A percentile compares a stretch with the other conserved stretches of the same genome.
Conservation (phyloP, 306 rosid genomes). For the Boehmeria nivea region DNA sequence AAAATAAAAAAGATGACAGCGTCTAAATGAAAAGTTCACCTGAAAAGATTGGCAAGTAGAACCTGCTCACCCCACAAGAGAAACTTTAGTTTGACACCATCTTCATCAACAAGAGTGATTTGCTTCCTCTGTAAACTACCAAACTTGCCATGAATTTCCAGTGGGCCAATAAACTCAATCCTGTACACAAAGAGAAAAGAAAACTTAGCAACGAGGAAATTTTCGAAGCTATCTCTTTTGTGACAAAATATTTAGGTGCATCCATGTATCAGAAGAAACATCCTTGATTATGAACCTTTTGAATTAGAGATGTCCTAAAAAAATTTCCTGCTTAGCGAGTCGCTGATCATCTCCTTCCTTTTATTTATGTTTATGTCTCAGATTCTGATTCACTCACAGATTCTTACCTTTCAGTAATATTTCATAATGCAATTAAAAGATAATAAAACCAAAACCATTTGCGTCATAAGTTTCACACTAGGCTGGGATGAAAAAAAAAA, state of each 20-base stretch:
- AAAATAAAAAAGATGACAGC: not conserved
- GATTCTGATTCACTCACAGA: not conserved
- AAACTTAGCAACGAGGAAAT: conserved; percentile 1
- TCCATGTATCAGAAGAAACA: no score
- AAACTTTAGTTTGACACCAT: conserved; percentile 52
- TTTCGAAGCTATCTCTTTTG: no score
- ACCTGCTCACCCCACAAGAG: conserved; percentile 85
- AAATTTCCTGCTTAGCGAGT: no score
- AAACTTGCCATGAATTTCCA: conserved; percentile 48
- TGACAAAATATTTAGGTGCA: no score
- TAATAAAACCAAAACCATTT: not conserved
- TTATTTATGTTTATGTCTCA: no score
- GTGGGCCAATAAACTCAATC: conserved; percentile 64
- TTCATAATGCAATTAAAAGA: not conserved
- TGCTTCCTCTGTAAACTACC: conserved; percentile 48
- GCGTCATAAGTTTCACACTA: not conserved
- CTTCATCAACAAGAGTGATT: conserved; percentile 69
- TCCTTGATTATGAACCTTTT: no score
- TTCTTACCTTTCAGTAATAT: not conserved
- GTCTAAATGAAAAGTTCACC: conserved; percentile 43
- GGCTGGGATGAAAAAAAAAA: not conserved
- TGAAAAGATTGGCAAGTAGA: conserved; percentile 71
- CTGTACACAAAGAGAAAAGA: conserved; percentile 31
- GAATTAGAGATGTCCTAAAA: no score
- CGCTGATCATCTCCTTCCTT: no score